Percentiles rank a stretch among this genome's conserved stretches.
Evolutionary conservation across 2,329 filamentous ascomycete genomes (phyloP).

Genomic region (Colletotrichum tamarilloi): DNA sequence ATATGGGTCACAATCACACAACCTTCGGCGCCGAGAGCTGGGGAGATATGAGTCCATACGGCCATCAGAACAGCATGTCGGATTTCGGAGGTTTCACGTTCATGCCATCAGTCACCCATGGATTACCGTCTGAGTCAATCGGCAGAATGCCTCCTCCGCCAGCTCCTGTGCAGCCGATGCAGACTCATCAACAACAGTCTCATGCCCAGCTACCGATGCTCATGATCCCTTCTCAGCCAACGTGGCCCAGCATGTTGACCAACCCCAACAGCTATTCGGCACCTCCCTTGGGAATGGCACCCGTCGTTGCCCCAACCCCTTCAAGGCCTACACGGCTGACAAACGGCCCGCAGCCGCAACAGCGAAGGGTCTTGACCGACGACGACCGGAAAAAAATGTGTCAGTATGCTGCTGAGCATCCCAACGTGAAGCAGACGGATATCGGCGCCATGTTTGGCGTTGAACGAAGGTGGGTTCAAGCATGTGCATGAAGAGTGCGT

Average conservation of each 20-base stretch:
- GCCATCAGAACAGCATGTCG: conserved; percentile 72
- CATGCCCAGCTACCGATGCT: conserved; percentile 72
- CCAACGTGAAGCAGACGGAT: conserved; percentile 91
- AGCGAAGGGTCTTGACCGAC: conserved; percentile 89
- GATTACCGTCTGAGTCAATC: conserved; percentile 62
- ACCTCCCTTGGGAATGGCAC: conserved; percentile 68
- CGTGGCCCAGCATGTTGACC: conserved; percentile 86
- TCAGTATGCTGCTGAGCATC: conserved; percentile 90
- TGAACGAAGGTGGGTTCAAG: conserved; percentile 83
- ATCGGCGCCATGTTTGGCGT: conserved; percentile 97
- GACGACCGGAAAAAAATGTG: conserved; percentile 94
- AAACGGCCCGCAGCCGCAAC: conserved; percentile 67
- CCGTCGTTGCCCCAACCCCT: conserved; percentile 59
- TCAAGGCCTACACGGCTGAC: conserved; percentile 61
- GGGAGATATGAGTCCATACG: conserved; percentile 70
- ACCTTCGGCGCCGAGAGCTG: conserved; percentile 60
- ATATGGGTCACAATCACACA: conserved; percentile 48
- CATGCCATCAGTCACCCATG: conserved; percentile 60
- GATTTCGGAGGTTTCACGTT: conserved; percentile 74
- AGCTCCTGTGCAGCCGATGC: conserved; percentile 57
- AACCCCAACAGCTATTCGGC: conserved; percentile 75
- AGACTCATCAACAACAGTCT: conserved; percentile 48
- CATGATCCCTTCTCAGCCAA: conserved; percentile 74
- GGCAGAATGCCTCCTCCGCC: conserved; percentile 68
- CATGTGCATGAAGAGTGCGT: not conserved